A percentile compares a stretch with the other conserved stretches of the same genome.
Evolutionary conservation across 163 green algal genomes (phyloP).

Genomic region (Scenedesmus sp.): DNA sequence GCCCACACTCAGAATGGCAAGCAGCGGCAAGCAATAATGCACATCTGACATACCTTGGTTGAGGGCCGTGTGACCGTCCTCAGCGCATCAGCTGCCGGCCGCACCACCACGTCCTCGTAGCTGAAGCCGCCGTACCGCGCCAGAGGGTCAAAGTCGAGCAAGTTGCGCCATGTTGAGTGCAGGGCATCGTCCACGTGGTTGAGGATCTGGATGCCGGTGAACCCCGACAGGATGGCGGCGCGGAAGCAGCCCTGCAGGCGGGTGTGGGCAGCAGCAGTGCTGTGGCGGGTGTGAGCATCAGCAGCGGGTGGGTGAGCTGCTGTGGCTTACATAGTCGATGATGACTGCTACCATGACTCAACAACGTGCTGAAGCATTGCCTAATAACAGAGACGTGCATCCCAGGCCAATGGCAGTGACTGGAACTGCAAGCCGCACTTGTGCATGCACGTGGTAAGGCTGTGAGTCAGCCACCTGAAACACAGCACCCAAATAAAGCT

Average conservation of each 20-base stretch:
- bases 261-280: background rate
- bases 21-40: background rate
- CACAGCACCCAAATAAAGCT: too few species aligned
- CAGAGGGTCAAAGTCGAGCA: constrained; percentile 48
- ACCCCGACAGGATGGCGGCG: constrained; percentile 28
- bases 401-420: too few species aligned
- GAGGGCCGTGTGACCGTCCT: constrained; percentile 43
- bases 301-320: background rate
- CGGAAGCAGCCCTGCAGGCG: constrained; percentile 45
- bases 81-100: constrained; percentile 45
- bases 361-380: background rate
- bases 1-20: too few species aligned
- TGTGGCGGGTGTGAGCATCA: background rate
- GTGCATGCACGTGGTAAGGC: too few species aligned
- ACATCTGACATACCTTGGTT: constrained; percentile 34
- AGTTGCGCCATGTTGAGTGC: constrained; percentile 36
- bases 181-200: constrained; percentile 54
- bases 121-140: constrained; percentile 26
- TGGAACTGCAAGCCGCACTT: too few species aligned
- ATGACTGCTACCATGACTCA: background rate
- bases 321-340: background rate
- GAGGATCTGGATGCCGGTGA: constrained; percentile 52
- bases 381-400: too few species aligned
- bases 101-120: constrained; percentile 55
- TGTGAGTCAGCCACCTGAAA: too few species aligned